Base-by-base conservation (phyloP, 345 rosid species). In the Corchorus capsularis region DNA sequence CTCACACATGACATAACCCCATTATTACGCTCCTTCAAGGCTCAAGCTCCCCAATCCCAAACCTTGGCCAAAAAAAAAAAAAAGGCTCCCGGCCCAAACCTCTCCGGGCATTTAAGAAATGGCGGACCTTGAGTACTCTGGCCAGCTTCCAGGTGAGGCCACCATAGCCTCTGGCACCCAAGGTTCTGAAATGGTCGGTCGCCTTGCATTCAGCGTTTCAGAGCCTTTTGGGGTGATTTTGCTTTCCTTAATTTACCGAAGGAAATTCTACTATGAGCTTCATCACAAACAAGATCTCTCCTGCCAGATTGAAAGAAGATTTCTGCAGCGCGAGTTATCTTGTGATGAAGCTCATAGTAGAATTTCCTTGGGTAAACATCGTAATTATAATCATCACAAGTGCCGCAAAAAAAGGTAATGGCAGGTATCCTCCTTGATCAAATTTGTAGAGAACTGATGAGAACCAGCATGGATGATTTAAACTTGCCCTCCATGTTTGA, bases 381-480 rank as follows among this genome's bases (percentile, higher is more conserved):
- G 35, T 78, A 81, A 83, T 88, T 27, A 90, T 66, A 0, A 62
- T 10, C 74, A 87, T 77, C 10, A 85, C 39, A 13, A 76, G 2
- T 0, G 76, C 34, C 3, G 87, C 83, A 16, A 90, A 88, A 1
- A n/a, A n/a, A n/a, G 78, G 57, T 4, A 90, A 43, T 0, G 91
- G 92, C 22, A 88, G 72, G 78, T 86, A 88, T 1, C 89, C 90
- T 68, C 92, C 87, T 14, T 79, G 83, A 17, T 67, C 50, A 41
- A 86, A 85, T 67, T 87, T 90, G 87, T 83, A 85, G 0, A 85
- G 83, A 19, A 87, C 87, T 0, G 92, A 85, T 75, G 35, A 88
- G 75, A 43, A 90, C 81, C 14, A 90, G 49, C 6, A 88, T 64
- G 0, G 81, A 13, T 5, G 92, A 88, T 12, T 87, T 90, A 0